Conservation (phyloP, 2,329 filamentous ascomycete genomes). For the Penicillium thymicola region DNA sequence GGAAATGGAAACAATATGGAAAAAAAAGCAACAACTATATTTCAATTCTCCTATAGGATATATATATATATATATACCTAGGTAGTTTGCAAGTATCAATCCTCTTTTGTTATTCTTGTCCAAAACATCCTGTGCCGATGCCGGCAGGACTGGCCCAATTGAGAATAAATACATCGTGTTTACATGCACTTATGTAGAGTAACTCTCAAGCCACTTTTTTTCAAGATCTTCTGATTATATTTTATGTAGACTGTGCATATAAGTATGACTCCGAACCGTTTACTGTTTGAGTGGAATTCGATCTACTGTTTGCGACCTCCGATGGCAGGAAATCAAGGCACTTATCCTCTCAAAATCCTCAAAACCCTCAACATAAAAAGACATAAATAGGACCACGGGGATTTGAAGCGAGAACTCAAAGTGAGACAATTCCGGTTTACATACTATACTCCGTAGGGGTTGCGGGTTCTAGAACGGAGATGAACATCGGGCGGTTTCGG, state of each 20-base stretch:
- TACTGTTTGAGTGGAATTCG: background rate
- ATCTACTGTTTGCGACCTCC: background rate
- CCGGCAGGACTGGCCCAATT: background rate
- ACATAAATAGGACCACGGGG: background rate
- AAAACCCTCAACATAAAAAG: background rate
- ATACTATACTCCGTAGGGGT: background rate
- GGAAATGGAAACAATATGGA: background rate
- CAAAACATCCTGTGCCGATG: background rate
- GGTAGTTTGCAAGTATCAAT: background rate
- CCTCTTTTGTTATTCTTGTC: background rate
- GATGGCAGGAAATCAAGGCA: background rate
- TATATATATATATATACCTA: background rate
- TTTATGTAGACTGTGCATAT: constrained; percentile 1
- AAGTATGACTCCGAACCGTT: background rate
- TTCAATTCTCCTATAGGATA: background rate
- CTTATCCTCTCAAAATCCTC: background rate
- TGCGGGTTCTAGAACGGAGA: background rate
- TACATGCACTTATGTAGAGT: background rate
- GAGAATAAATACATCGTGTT: background rate
- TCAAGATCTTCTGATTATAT: background rate
- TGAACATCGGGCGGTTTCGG: constrained; percentile 27
- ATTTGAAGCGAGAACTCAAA: background rate
- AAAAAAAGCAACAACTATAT: background rate
- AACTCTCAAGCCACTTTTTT: background rate
- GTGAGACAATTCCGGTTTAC: background rate